Evolutionary conservation across 1,284 basidiomycete species (phyloP).

Genomic region (Moesziomyces globuligerus): DNA sequence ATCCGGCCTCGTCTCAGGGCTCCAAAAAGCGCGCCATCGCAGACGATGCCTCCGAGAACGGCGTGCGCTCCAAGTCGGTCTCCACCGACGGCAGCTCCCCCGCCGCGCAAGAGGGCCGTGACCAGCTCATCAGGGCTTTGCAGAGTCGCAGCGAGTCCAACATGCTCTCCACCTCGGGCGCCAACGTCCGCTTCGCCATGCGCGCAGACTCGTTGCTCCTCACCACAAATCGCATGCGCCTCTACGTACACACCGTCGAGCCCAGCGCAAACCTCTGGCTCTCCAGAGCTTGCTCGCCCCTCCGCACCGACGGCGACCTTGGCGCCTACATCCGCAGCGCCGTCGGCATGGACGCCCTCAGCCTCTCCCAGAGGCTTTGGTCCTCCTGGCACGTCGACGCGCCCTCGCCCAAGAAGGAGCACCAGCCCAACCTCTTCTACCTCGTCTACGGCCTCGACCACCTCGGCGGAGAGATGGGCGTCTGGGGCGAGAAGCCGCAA

Average conservation of each 20-base stretch:
- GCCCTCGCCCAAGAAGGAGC: conserved; percentile 28
- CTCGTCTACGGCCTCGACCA: conserved; percentile 51
- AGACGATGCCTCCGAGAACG: conserved; percentile 30
- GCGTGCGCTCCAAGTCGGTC: conserved; percentile 39
- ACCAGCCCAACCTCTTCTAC: conserved; percentile 51
- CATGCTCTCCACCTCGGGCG: conserved; percentile 21
- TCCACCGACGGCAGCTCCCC: conserved; percentile 33
- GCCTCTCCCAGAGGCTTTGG: conserved; percentile 43
- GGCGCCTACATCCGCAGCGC: conserved; percentile 48
- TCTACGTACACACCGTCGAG: conserved; percentile 50
- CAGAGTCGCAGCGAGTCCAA: conserved; percentile 32
- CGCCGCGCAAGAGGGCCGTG: conserved; percentile 10
- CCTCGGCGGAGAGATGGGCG: conserved; percentile 48
- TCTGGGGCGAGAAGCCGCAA: conserved; percentile 47
- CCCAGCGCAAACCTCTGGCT: conserved; percentile 50
- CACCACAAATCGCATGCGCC: conserved; percentile 46
- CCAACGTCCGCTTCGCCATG: conserved; percentile 35
- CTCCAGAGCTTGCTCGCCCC: conserved; percentile 43
- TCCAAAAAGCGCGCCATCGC: conserved; percentile 41
- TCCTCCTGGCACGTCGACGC: conserved; percentile 50
- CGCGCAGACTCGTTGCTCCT: conserved; percentile 49
- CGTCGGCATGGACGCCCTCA: conserved; percentile 38
- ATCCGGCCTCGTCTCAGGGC: conserved; percentile 11
- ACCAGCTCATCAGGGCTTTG: conserved; percentile 29
- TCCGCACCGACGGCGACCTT: conserved; percentile 43